A percentile compares a stretch with the other conserved stretches of the same genome.
Evolutionary conservation across 2,329 filamentous ascomycete genomes (phyloP).

Genomic region (Coniella vitis): DNA sequence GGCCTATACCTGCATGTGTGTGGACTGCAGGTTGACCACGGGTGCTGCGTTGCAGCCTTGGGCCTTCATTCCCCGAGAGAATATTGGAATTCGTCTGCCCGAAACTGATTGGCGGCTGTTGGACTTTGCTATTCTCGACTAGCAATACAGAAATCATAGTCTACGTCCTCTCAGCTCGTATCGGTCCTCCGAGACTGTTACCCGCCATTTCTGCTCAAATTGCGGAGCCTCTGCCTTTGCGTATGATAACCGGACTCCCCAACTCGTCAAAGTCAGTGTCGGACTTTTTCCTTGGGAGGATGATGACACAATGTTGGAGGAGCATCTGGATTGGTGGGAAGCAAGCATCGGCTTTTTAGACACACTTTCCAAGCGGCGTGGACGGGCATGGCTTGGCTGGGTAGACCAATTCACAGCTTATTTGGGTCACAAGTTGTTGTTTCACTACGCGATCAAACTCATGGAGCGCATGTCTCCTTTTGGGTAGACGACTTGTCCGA

Average conservation of each 20-base stretch:
- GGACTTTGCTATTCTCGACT: conserved; percentile 24
- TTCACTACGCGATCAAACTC: too few relatives aligned
- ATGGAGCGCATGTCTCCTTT: too few relatives aligned
- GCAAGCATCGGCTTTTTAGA: conserved; percentile 53
- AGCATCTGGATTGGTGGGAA: conserved; percentile 57
- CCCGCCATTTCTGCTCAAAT: conserved; percentile 52
- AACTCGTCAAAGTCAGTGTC: conserved; percentile 56
- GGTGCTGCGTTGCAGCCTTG: conserved; percentile 61
- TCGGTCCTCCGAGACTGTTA: conserved; percentile 44
- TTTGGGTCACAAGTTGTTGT: too few relatives aligned
- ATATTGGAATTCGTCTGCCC: conserved; percentile 42
- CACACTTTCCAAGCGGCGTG: too few relatives aligned
- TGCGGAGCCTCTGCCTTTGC: conserved; percentile 63
- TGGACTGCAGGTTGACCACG: conserved; percentile 51
- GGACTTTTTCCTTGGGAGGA: conserved; percentile 43
- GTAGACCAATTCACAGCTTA: too few relatives aligned
- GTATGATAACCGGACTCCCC: conserved; percentile 44
- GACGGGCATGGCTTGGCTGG: too few relatives aligned
- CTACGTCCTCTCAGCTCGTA: conserved; percentile 32
- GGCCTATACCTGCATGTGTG: conserved; percentile 55
- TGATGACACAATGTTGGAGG: conserved; percentile 47
- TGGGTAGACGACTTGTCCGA: too few relatives aligned
- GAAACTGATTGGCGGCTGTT: conserved; percentile 22
- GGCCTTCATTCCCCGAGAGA: conserved; percentile 56
- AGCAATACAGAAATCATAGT: conserved; percentile 32